A percentile compares a stretch with the other conserved stretches of the same genome.
These are phyloP conservation scores for Tylopilus subfusipes DNA, from an alignment of 768 basidiomycete species.

Conservation along the genomic window DNA sequence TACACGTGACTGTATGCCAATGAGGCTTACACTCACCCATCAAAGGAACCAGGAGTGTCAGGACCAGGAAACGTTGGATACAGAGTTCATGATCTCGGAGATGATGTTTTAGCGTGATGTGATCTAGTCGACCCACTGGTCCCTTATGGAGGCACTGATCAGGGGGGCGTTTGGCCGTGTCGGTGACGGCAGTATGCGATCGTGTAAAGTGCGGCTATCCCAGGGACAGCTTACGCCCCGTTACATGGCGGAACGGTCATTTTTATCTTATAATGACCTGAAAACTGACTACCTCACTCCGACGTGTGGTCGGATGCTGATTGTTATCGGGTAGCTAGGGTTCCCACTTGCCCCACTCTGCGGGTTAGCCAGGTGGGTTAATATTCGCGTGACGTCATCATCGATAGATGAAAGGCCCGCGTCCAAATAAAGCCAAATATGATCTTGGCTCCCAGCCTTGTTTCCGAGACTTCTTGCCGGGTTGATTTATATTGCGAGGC, in stretches of 20 bases:
- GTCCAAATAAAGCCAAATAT: conserved; percentile 11
- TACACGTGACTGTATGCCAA: too few relatives aligned
- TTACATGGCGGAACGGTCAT: neutral
- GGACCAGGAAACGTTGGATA: neutral
- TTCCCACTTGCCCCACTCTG: neutral
- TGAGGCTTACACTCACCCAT: too few relatives aligned
- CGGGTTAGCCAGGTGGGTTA: neutral
- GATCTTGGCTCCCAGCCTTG: neutral
- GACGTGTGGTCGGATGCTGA: neutral
- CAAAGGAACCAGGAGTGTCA: neutral
- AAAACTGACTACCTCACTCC: neutral
- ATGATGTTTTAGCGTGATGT: neutral
- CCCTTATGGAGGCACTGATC: neutral
- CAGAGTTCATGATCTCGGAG: neutral
- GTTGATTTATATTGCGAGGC: conserved; percentile 14
- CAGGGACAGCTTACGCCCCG: neutral
- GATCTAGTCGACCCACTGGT: neutral
- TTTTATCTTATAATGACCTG: neutral
- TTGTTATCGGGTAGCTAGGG: neutral
- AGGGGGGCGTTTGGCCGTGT: neutral
- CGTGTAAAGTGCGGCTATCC: neutral
- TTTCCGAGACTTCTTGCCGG: neutral
- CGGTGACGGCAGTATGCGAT: neutral
- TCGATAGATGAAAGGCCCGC: conserved; percentile 1
- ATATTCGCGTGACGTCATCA: conserved; percentile 27